A percentile compares a stretch with the other conserved stretches of the same genome.
Conservation (phyloP, 306 rosid species). For the Cucumis hystrix region DNA sequence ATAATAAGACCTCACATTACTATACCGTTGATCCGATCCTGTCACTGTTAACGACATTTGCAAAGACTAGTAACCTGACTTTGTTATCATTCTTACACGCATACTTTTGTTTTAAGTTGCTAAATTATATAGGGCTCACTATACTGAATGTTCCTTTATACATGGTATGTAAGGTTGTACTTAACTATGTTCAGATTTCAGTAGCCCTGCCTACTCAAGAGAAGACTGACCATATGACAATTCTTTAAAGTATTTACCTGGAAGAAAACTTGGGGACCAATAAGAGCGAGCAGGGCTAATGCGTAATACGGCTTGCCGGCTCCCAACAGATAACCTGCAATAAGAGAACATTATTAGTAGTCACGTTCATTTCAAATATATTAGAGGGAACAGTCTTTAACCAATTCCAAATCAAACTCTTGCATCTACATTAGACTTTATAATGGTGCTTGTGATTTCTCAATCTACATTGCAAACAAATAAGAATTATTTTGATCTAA, state of each 20-base stretch:
- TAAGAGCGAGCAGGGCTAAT: constrained; percentile 64
- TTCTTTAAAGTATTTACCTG: constrained; percentile 41
- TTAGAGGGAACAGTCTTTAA: background rate
- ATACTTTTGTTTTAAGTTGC: background rate
- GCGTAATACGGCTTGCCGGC: constrained; percentile 88
- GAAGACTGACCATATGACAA: background rate
- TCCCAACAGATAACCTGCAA: constrained; percentile 78
- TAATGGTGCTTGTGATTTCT: background rate
- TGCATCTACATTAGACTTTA: background rate
- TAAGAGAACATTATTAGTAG: background rate
- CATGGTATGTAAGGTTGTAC: background rate
- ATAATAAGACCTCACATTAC: background rate
- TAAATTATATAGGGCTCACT: background rate
- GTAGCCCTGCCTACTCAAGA: background rate
- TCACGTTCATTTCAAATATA: background rate
- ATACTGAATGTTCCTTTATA: background rate
- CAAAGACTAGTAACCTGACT: background rate
- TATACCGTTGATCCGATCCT: background rate
- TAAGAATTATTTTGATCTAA: background rate
- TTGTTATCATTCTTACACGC: background rate
- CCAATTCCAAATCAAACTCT: background rate
- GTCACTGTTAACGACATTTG: background rate
- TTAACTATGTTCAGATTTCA: background rate
- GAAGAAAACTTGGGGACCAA: constrained; percentile 71
- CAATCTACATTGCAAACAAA: background rate